Base-by-base conservation (phyloP, 768 basidiomycete species). In the Kwoniella sp. region DNA sequence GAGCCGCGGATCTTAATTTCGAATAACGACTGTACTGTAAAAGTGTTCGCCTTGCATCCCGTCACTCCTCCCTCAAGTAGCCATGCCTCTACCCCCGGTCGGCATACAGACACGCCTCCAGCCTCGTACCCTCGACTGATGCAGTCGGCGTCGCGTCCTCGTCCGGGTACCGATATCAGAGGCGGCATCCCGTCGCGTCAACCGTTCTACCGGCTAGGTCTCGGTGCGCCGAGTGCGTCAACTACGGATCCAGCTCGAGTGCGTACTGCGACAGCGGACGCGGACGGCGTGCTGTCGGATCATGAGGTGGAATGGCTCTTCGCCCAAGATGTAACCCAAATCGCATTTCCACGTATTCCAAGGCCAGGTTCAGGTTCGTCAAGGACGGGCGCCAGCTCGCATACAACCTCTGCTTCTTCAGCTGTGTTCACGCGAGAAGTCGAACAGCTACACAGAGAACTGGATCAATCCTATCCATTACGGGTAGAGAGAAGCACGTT, bases 21-120 rank as follows among this genome's bases (percentile, higher is more conserved):
- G 82, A 93, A 93, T 76, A 96, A 96, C 78, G 92, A 94, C 74
- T 84, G 85, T 58, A 86, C 86, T 0, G 86, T 95, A 73, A 89
- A 87, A 78, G 87, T 94, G 73, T 93, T 89, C 75, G 88, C 91
- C 58, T 82, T 93, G 11, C 63, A 55, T 12, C 28, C 57, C 15
- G 31, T 52, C 17, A 45, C 41, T 20, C 41, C 41, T 9, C 20
- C 41, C 9, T 45, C 41, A 17, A 45, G 41, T 17, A 17, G 41
- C 17, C 41, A 45, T 11, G 41, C 41, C 3, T 45, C 41, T 17
- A 17, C 20, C 41, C 20, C 41, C 8, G 41, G 41, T 11, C 9
- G 41, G 20, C 41, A 45, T 45, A 17, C 41, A 8, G 41, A 45
- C 20, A 45, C 41, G 3, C 41, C 41, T 7, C 41, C 11, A 11